Conservation (phyloP, 768 basidiomycete genomes). For the Boletales sp. region DNA sequence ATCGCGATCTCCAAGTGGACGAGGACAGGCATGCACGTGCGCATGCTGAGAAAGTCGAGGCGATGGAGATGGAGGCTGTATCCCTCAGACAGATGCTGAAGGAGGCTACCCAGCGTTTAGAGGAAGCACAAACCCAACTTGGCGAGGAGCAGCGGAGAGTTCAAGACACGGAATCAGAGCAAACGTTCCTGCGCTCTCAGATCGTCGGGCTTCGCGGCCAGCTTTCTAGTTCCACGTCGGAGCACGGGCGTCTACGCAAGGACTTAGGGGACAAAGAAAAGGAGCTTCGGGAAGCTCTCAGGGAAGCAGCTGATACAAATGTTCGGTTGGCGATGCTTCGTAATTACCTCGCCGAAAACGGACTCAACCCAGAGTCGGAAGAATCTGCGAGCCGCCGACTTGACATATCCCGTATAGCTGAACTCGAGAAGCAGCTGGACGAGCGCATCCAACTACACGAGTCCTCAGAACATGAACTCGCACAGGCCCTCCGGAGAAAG, state of each 20-base stretch:
- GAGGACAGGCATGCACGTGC: slow-evolving; percentile 74
- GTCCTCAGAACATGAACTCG: slow-evolving; percentile 71
- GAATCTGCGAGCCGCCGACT: slow-evolving; percentile 34
- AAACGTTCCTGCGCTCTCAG: slow-evolving; percentile 65
- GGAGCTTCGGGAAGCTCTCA: slow-evolving; percentile 58
- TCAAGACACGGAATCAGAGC: slow-evolving; percentile 62
- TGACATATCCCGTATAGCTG: slow-evolving; percentile 49
- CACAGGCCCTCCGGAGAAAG: slow-evolving; percentile 59
- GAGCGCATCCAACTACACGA: slow-evolving; percentile 73
- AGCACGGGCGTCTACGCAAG: slow-evolving; percentile 66
- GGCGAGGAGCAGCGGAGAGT: slow-evolving; percentile 62
- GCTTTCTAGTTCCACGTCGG: slow-evolving; percentile 62
- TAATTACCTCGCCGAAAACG: slow-evolving; percentile 85
- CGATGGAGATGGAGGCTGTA: slow-evolving; percentile 71
- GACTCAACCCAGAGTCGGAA: slow-evolving; percentile 77
- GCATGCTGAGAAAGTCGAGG: slow-evolving; percentile 78
- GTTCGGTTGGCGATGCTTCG: slow-evolving; percentile 78
- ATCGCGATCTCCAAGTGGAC: slow-evolving; percentile 79
- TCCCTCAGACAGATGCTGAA: slow-evolving; percentile 79
- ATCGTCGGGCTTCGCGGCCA: slow-evolving; percentile 71
- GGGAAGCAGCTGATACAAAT: slow-evolving; percentile 64
- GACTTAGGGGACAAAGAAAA: slow-evolving; percentile 65
- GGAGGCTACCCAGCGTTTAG: slow-evolving; percentile 68
- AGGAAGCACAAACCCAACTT: slow-evolving; percentile 64
- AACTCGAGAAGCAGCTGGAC: slow-evolving; percentile 75